phyloP scores from a whole-genome alignment of 192 early-diverging fungal genomes.

The Dissophora ornata region DNA sequence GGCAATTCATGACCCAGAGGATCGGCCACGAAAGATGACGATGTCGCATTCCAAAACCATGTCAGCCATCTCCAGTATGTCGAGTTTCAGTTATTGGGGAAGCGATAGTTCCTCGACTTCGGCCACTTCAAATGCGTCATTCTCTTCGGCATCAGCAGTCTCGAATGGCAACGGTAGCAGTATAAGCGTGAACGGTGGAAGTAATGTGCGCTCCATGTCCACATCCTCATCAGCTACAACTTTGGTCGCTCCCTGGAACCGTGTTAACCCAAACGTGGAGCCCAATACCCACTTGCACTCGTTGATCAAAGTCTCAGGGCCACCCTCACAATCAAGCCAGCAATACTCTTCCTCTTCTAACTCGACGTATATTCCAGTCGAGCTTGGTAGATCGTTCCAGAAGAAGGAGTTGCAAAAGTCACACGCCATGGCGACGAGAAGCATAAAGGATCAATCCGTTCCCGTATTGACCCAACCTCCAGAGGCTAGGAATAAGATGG shows the following conservation, averaged over 20 bases:
- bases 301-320: slow-evolving; percentile 30
- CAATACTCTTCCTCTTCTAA: background rate
- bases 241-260: slow-evolving; percentile 43
- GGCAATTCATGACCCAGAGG: background rate
- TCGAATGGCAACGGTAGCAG: background rate
- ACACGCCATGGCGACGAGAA: slow-evolving; percentile 4
- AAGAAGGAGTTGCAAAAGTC: slow-evolving; percentile 40
- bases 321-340: slow-evolving; percentile 2
- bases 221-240: slow-evolving; percentile 3
- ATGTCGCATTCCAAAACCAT: slow-evolving; percentile 51
- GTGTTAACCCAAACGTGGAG: slow-evolving; percentile 14
- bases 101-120: background rate
- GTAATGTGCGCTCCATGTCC: slow-evolving; percentile 13
- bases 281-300: slow-evolving; percentile 36
- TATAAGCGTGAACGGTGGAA: background rate
- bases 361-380: slow-evolving; percentile 24
- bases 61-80: slow-evolving; percentile 20
- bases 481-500: slow-evolving; percentile 13
- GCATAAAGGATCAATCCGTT: background rate
- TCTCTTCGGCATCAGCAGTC: background rate
- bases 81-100: slow-evolving; percentile 4
- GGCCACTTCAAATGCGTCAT: background rate
- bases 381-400: slow-evolving; percentile 27
- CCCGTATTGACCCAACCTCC: slow-evolving; percentile 16
- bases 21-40: slow-evolving; percentile 27